Evolutionary conservation across 176 grass and related monocot species (phyloP).

Genomic region (Oryza coarctata): DNA sequence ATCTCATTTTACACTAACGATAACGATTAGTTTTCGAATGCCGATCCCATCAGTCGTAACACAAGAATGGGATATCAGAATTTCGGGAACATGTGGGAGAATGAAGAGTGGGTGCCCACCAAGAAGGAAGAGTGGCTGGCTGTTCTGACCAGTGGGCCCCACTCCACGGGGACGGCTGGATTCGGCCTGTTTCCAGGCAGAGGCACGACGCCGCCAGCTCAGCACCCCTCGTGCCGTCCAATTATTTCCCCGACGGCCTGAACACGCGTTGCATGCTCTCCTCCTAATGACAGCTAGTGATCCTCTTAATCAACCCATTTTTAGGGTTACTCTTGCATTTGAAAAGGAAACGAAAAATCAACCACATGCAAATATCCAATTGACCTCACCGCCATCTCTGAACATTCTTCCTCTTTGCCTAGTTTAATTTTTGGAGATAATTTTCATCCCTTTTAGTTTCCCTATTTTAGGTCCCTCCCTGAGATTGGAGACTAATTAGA

Average conservation of each 20-base stretch:
- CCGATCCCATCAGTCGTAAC: too few species aligned
- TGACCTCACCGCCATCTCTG: not conserved
- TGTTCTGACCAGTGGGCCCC: constrained; percentile 13
- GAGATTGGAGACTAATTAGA: not conserved
- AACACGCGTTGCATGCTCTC: not conserved
- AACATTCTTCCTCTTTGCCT: not conserved
- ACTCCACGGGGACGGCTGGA: constrained; percentile 7
- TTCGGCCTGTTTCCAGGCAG: constrained; percentile 33
- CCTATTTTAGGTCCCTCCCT: not conserved
- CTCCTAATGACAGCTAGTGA: not conserved
- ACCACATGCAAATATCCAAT: not conserved
- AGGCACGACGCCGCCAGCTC: constrained; percentile 20
- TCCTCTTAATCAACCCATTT: not conserved
- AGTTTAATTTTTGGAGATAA: not conserved
- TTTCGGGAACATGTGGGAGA: not conserved
- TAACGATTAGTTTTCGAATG: too few species aligned
- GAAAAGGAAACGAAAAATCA: not conserved
- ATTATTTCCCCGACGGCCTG: not conserved
- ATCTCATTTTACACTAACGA: too few species aligned
- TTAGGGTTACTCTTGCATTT: not conserved
- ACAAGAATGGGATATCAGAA: too few species aligned
- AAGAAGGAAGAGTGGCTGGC: not conserved
- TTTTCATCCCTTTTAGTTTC: not conserved
- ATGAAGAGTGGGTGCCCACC: constrained; percentile 8
- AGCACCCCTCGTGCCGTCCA: constrained; percentile 21